Percentiles rank a stretch among this genome's conserved stretches.
Evolutionary conservation across 1,284 basidiomycete genomes (phyloP).

Genomic region (Ganoderma boninense): DNA sequence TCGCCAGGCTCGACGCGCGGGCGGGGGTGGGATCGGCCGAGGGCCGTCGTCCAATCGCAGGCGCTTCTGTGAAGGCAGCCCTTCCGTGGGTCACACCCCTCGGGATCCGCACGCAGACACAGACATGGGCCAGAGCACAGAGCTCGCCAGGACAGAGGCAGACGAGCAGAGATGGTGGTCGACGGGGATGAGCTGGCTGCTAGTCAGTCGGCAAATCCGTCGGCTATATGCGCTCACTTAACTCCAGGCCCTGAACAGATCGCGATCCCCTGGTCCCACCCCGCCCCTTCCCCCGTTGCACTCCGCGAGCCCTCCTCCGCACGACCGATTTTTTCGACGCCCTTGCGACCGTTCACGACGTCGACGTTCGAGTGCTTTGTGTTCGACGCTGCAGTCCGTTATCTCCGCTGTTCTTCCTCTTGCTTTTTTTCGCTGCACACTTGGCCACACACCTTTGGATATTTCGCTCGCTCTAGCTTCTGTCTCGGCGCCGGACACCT

Average conservation of each 20-base stretch:
- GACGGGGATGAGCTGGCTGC: not conserved
- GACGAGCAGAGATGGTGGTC: not conserved
- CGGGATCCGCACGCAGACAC: not conserved
- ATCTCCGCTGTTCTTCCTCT: no score
- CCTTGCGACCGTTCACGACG: no score
- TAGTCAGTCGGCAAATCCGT: not conserved
- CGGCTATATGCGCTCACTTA: not conserved
- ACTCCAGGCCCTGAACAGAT: not conserved
- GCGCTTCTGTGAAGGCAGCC: not conserved
- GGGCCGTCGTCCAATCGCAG: not conserved
- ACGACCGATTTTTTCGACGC: no score
- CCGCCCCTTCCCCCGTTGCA: no score
- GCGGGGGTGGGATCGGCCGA: not conserved
- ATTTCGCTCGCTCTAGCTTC: no score
- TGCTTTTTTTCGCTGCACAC: no score
- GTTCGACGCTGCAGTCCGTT: no score
- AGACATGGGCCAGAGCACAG: not conserved
- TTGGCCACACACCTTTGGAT: no score
- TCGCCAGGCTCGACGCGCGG: conserved; percentile 21
- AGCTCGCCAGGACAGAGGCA: not conserved
- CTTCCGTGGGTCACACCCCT: not conserved
- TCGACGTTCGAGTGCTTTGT: no score
- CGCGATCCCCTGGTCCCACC: not conserved
- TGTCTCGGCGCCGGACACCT: no score
- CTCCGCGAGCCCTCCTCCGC: not conserved